phyloP scores from a whole-genome alignment of 192 early-diverging fungal genomes.

The Phlyctochytrium bullatum region DNA sequence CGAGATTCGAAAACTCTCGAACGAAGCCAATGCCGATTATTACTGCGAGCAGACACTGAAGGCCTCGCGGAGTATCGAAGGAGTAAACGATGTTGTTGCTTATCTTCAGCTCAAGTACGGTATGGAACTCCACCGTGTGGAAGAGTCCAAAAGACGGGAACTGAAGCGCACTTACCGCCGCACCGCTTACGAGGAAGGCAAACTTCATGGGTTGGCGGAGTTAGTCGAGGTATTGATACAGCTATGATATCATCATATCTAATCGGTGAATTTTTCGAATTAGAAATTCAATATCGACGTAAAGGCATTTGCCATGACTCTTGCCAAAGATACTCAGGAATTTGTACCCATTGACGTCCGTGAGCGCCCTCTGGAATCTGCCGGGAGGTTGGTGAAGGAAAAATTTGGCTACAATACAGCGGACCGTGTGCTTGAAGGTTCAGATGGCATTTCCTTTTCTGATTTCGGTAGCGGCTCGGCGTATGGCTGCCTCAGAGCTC shows the following conservation, averaged over 20 bases:
- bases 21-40: constrained; percentile 48
- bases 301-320: constrained; percentile 12
- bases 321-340: background rate
- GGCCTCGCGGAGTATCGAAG: constrained; percentile 33
- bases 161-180: constrained; percentile 41
- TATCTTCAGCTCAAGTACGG: constrained; percentile 48
- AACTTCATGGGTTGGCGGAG: constrained; percentile 29
- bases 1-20: constrained; percentile 48
- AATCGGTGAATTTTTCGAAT: constrained; percentile 7
- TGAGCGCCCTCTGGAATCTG: constrained; percentile 52
- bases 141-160: constrained; percentile 31
- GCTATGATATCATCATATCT: background rate
- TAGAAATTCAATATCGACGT: constrained; percentile 42
- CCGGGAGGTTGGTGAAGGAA: constrained; percentile 45
- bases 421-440: constrained; percentile 53
- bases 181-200: constrained; percentile 47
- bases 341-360: constrained; percentile 55
- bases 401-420: constrained; percentile 42
- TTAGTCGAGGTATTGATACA: constrained; percentile 46
- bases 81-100: constrained; percentile 44
- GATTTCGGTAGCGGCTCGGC: constrained; percentile 53
- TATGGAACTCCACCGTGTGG: constrained; percentile 40
- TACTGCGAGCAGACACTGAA: constrained; percentile 39
- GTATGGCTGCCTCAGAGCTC: constrained; percentile 72
- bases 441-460: background rate